A percentile compares a stretch with the other conserved stretches of the same genome.
Evolutionary conservation across 2,329 filamentous ascomycete species (phyloP).

Genomic region (Cladosporium sp.): DNA sequence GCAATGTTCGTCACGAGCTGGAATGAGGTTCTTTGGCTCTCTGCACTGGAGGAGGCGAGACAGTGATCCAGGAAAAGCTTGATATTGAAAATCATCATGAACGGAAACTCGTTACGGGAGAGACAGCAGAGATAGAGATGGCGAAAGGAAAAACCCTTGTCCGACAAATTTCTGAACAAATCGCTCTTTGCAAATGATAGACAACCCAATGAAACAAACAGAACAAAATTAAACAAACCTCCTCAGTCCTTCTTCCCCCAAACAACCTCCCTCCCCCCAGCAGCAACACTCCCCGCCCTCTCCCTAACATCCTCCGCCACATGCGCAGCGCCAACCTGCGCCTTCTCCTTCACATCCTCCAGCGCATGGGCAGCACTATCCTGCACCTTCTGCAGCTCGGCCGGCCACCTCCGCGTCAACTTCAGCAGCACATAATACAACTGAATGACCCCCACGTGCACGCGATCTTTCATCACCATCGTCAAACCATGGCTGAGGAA

Average conservation of each 20-base stretch:
- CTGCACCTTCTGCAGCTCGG: conserved; percentile 32
- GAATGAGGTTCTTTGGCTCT: too few species aligned
- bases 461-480: conserved; percentile 77
- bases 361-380: conserved; percentile 13
- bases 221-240: too few species aligned
- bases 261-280: conserved; percentile 18
- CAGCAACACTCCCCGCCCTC: conserved; percentile 27
- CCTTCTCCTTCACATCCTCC: conserved; percentile 11
- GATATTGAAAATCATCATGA: too few species aligned
- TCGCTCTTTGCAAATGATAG: too few species aligned
- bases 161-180: too few species aligned
- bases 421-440: conserved; percentile 64
- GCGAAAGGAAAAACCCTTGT: too few species aligned
- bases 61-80: too few species aligned
- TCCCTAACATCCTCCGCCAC: conserved; percentile 26
- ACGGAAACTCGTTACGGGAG: too few species aligned
- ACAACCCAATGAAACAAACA: background rate
- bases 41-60: too few species aligned
- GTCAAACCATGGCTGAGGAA: conserved; percentile 84
- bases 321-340: conserved; percentile 14
- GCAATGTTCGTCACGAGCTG: too few species aligned
- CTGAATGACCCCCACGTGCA: conserved; percentile 67
- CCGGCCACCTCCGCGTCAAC: conserved; percentile 38
- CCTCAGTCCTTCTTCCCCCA: conserved; percentile 16
- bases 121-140: too few species aligned